Evolutionary conservation across 2,329 filamentous ascomycete species (phyloP).

Genomic region (Fusarium avenaceum): DNA sequence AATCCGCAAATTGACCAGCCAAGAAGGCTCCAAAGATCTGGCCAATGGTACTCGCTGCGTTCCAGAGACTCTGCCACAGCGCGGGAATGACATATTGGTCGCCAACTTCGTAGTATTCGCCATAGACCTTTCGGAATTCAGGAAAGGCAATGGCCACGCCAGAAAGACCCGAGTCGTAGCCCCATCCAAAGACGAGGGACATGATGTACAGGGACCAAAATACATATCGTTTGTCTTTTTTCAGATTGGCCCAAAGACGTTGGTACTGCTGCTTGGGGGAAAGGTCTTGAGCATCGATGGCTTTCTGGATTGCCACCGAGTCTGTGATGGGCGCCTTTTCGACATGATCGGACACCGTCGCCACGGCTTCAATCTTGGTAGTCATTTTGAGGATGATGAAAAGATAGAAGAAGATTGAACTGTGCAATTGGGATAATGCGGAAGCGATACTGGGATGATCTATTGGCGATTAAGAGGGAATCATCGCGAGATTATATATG

Average conservation of each 20-base stretch:
- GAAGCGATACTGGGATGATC: neutral
- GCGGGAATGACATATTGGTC: constrained; percentile 53
- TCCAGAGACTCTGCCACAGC: constrained; percentile 56
- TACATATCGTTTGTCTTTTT: constrained; percentile 48
- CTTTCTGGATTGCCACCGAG: constrained; percentile 14
- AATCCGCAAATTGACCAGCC: constrained; percentile 47
- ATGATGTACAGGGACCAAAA: constrained; percentile 50
- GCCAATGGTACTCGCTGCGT: constrained; percentile 54
- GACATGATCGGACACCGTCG: constrained; percentile 19
- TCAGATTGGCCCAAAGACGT: constrained; percentile 48
- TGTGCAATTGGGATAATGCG: neutral
- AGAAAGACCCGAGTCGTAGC: constrained; percentile 54
- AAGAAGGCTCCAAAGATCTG: constrained; percentile 49
- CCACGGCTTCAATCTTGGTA: constrained; percentile 5
- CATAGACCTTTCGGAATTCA: constrained; percentile 53
- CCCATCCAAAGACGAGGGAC: constrained; percentile 54
- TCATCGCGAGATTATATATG: neutral
- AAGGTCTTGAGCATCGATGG: constrained; percentile 37
- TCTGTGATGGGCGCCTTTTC: constrained; percentile 5
- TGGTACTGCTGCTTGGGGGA: constrained; percentile 48
- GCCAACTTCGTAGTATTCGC: constrained; percentile 51
- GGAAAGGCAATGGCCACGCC: constrained; percentile 55
- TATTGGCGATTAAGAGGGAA: neutral
- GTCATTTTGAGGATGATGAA: neutral
- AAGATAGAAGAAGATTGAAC: neutral